Base-by-base conservation (phyloP, 2,329 filamentous ascomycete species). In the Aspergillus sojae region DNA sequence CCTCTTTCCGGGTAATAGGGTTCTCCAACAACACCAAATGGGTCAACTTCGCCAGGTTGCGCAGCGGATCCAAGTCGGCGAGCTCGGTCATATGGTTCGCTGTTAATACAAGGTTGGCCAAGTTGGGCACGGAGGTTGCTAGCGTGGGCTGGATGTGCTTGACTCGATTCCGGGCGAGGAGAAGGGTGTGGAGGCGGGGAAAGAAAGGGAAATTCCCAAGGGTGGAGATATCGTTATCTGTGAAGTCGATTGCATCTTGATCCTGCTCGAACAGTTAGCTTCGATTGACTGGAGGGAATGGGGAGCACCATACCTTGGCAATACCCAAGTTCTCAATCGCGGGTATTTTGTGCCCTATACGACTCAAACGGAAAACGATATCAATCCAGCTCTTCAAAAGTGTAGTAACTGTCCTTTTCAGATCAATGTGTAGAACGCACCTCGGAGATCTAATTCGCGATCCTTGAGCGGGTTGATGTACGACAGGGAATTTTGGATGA, bases 401-500 rank as follows among this genome's bases (percentile, higher is more conserved):
- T 93, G 92, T 92, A 97, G 93, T 88, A 96, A 95, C 93, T 94
- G 92, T 86, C 89, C 93, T 93, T 96, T 93, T 91, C 91, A 88
- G 83, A 75, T 69, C 68, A 72, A 65, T 63, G 63, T 68, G 57
- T 69, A 62, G 60, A 68, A 88, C 93, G 89, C 91, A 98, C 95
- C 95, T 97, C 95, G 90, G 75, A 99, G 92, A 85, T 98, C 94
- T 80, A 99, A 89, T 88, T 99, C 95, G 81, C 95, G 93, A 87
- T 99, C 95, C 84, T 95, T 96, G 80, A 99, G 88, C 79, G 94
- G 94, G 83, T 98, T 99, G 82, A 98, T 91, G 86, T 97, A 99
- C 79, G 94, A 97, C 72, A 97, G 91, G 77, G 95, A 97, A 80
- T 88, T 89, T 81, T 93, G 88, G 83, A 99, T 96, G 75, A 98